Evolutionary conservation across 805 yeast genomes (phyloP), one percentile per base, ranked within the genome.

Genomic region (Cyberlindnera xylosilytica): DNA sequence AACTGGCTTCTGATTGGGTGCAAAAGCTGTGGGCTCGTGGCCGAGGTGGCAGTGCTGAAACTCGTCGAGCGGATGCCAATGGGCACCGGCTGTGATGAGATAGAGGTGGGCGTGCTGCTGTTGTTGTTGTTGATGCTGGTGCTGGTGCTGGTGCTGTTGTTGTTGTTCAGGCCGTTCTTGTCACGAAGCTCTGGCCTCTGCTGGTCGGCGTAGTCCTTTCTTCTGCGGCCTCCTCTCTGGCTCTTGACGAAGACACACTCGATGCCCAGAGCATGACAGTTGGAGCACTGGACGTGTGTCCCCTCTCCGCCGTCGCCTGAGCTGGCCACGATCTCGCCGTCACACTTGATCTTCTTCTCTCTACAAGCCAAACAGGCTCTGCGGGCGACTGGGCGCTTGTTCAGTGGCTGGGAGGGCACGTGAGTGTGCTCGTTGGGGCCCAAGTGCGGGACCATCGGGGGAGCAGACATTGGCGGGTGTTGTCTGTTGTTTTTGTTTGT

Each of bases 331-430:
- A 66, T 54, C 50, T 78, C 84, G 12, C 86, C 86, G 50, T 80
- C 84, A 59, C 87, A 80, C 50, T 78, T 80, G 48, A 80, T 69
- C 52, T 81, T 80, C 62, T 76, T 78, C 51, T 77, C 83, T 31
- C 87, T 73, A 46, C 87, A 80, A 4, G 78, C 69, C 6, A 81
- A 62, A 56, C 86, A 80, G 0, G 86, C 86, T n/a, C 20, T 7
- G 20, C 27, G 20, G 28, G 36, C 36, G 29, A 31, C 34, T 4
- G 34, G 23, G 18, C 22, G 22, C 34, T 31, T 19, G 18, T 30
- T 10, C 7, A 15, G 31, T n/a, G 15, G 15, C 31, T 28, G 15
- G 16, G 11, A 6, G 16, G 31, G 11, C 31, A 10, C 31, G n/a
- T n/a, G n/a, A n/a, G n/a, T n/a, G n/a, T n/a, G n/a, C n/a, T n/a